Conservation (phyloP, 805 yeast species). For the Hanseniaspora clermontiae region DNA sequence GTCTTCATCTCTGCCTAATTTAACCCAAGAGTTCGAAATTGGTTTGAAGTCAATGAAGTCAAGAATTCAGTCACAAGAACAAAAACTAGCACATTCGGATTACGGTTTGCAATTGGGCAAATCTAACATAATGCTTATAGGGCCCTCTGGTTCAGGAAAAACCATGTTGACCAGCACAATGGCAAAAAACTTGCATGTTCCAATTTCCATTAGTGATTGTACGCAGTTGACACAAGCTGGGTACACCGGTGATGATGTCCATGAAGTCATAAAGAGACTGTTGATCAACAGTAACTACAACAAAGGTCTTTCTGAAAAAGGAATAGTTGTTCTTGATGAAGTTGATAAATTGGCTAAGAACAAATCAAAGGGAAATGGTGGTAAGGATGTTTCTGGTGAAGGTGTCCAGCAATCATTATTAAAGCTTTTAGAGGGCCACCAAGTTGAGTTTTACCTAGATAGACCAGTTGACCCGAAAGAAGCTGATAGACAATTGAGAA, state of each 20-base stretch:
- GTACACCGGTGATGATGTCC: constrained; percentile 53
- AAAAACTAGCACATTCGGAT: constrained; percentile 25
- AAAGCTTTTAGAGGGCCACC: constrained; percentile 46
- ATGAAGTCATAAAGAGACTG: constrained; percentile 42
- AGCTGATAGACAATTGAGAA: constrained; percentile 20
- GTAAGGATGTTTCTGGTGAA: constrained; percentile 51
- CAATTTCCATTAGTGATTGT: constrained; percentile 49
- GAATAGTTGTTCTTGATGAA: constrained; percentile 50
- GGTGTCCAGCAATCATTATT: constrained; percentile 52
- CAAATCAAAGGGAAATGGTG: constrained; percentile 28
- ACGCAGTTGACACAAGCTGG: constrained; percentile 55
- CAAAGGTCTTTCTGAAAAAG: constrained; percentile 41
- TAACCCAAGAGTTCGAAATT: constrained; percentile 24
- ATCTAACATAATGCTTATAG: constrained; percentile 43
- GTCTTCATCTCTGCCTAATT: constrained; percentile 18
- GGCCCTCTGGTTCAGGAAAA: constrained; percentile 54
- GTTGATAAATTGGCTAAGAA: constrained; percentile 46
- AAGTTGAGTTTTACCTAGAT: constrained; percentile 37
- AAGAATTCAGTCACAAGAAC: not conserved
- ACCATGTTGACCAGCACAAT: constrained; percentile 44
- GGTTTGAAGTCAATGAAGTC: constrained; percentile 23
- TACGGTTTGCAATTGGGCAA: constrained; percentile 36
- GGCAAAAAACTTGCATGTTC: constrained; percentile 41
- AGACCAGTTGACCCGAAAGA: constrained; percentile 29
- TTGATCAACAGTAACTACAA: constrained; percentile 40